Evolutionary conservation across 139 green algal genomes (phyloP), one percentile per base, ranked within the genome.

Genomic region (Monoraphidium neglectum): DNA sequence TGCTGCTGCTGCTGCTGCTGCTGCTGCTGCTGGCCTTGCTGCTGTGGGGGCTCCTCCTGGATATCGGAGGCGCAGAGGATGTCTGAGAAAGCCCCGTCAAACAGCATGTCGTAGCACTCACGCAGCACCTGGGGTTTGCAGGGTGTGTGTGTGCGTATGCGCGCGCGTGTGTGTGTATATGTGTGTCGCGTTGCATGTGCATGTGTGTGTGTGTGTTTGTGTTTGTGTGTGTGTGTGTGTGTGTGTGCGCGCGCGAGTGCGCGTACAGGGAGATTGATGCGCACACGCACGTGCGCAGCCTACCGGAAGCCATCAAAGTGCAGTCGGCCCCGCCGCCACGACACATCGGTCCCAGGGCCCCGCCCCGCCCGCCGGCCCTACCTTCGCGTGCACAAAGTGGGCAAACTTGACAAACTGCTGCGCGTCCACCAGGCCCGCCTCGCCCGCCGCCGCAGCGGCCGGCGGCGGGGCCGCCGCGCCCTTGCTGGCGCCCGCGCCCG

Each of bases 321-420:
- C n/a, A n/a, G n/a, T n/a, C 43, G 43, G 43, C 43, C 8, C 43
- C 8, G 43, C 43, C 8, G 8, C 8, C 8, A 51, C 43, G 12
- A 8, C 12, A 51, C 8, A 8, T 21, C 43, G 43, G 43, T 21
- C 43, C 43, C 43, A 12, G 8, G 21, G 49, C 36, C 68, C 33
- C 26, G 35, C 18, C 12, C 47, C 57, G 36, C 64, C 32, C 13
- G 13, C 26, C 8, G 33, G 18, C 12, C 77, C 24, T 56, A 86
- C 87, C 78, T 87, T 74, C 0, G 86, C 86, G 15, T 87, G 82
- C 21, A 94, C 83, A 23, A 94, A 82, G 76, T 95, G 89, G 73
- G 87, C 88, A 71, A 89, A 94, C 84, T 93, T 91, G 43, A 82
- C 84, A 70, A 84, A 95, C 60, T 92, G 89, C 73, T 88, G 74